Base-by-base conservation (phyloP, 495 filamentous ascomycete genomes). In the Oleoguttula mirabilis region DNA sequence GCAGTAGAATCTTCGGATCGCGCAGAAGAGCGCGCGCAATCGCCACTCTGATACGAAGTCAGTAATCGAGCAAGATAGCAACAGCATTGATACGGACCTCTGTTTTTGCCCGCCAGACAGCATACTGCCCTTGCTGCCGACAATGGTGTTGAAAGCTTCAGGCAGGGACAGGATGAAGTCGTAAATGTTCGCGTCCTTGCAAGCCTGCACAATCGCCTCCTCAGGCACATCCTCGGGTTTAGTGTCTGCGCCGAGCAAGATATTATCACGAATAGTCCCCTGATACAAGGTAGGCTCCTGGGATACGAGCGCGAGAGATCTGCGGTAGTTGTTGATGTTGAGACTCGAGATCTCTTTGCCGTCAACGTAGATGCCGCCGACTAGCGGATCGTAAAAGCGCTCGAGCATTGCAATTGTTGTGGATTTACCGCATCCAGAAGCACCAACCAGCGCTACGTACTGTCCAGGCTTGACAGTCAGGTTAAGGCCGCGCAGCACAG, bases 201-300 rank as follows among this genome's bases (percentile, higher is more conserved):
- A 90, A 11, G 82, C 84, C 49, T 79, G 70, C 36, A 79, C 67
- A 23, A 94, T 69, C 4, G 69, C 68, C 27, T 76, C 79, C 31
- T 92, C 84, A 0, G 73, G 58, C 14, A 82, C 71, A 34, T 80
- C 70, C 7, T 78, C 71, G 21, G 45, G 45, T 3, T 43, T 21
- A 30, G 63, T 61, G 38, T 74, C 71, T 10, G 69, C 68, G 16
- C 83, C 83, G 4, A 93, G 66, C 4, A 90, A 57, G 43, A 93
- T 75, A 52, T 92, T 92, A 33, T 94, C 86, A 35, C 72, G 70
- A 53, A 94, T 79, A 2, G 79, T 84, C 19, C 86, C 86, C 48
- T 87, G 82, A 62, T 88, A 92, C 8, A 94, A 60, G 3, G 81
- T 90, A 11, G 86, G 83, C 50, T 94, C 86, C 55, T 94, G 86